Base-by-base conservation (phyloP, 768 basidiomycete species). In the Multifurca ochricompacta region DNA sequence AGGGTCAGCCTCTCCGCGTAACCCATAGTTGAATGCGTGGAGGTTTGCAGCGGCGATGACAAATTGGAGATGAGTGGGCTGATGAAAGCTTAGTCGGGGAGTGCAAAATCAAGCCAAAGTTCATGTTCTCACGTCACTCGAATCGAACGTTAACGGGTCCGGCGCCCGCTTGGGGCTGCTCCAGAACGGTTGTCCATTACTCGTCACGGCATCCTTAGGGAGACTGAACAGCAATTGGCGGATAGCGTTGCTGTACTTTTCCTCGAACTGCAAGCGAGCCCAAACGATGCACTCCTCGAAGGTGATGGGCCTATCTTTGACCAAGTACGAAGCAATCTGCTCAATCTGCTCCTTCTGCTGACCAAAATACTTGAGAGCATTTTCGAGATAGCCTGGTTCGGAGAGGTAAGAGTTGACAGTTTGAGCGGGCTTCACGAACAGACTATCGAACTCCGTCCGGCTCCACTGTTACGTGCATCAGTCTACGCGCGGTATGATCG, bases 231-330 rank as follows among this genome's bases (percentile, higher is more conserved):
- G 69, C 32, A 99, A 73, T 68, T 99, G 96, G 55, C 83, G 83
- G 68, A 98, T 98, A 41, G 88, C 81, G 65, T 94, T 93, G 74
- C 80, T 88, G 68, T 90, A 99, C 67, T 88, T 90, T 53, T 84
- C 82, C 73, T 99, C 95, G 62, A 97, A 99, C 68, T 94, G 89
- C 59, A 93, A 72, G 31, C 96, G 80, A 34, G 95, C 96, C 96
- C 96, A 99, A 51, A 87, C 71, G 63, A 99, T 92, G 69, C 96
- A 99, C 70, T 98, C 93, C 62, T 98, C 93, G 60, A 99, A 93
- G 13, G 91, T 91, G 61, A 96, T 72, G 19, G 96, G 96, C 68
- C 95, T 91, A 69, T 92, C 81, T 35, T 85, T 87, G 43, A 97
- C 92, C 30, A 99, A 76, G 71, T 82, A 96, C 28, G 87, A 86